Evolutionary conservation across 176 grass and related monocot genomes (phyloP).

Genomic region (Calamus simplicifolius): DNA sequence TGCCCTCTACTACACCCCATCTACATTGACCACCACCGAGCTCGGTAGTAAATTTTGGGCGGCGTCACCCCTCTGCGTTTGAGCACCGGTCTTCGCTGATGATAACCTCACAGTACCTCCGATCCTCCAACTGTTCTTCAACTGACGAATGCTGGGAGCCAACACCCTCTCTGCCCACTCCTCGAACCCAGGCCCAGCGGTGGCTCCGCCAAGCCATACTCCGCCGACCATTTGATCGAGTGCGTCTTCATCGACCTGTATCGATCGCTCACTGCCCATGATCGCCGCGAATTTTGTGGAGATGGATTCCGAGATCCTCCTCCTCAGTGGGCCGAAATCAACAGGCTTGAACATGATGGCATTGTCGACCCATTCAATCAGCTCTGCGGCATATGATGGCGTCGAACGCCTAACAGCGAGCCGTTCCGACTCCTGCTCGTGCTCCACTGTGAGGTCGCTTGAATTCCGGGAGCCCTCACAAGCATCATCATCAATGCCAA

Average conservation of each 20-base stretch:
- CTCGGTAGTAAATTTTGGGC: not conserved
- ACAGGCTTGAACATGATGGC: conserved; percentile 54
- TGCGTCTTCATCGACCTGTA: conserved; percentile 31
- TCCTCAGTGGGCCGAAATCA: conserved; percentile 30
- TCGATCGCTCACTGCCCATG: conserved; percentile 4
- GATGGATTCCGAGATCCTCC: conserved; percentile 36
- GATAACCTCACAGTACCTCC: not conserved
- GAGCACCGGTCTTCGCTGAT: not conserved
- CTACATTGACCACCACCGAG: not conserved
- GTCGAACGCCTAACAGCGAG: conserved; percentile 9
- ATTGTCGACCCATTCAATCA: conserved; percentile 34
- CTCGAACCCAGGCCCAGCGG: not conserved
- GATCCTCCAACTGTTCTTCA: not conserved
- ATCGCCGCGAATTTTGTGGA: conserved; percentile 22
- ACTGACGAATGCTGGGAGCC: conserved; percentile 1
- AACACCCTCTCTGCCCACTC: conserved; percentile 21
- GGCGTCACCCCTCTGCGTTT: not conserved
- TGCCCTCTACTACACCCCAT: not conserved
- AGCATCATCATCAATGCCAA: conserved; percentile 28
- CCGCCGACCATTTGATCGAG: conserved; percentile 30
- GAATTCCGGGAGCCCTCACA: conserved; percentile 49
- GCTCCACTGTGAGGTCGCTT: conserved; percentile 79
- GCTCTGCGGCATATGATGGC: conserved; percentile 11
- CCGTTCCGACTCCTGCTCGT: conserved; percentile 30
- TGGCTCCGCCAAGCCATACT: conserved; percentile 21